Evolutionary conservation across 73 alveolate genomes (phyloP).

Genomic region (Paramecium tetraurelia): DNA sequence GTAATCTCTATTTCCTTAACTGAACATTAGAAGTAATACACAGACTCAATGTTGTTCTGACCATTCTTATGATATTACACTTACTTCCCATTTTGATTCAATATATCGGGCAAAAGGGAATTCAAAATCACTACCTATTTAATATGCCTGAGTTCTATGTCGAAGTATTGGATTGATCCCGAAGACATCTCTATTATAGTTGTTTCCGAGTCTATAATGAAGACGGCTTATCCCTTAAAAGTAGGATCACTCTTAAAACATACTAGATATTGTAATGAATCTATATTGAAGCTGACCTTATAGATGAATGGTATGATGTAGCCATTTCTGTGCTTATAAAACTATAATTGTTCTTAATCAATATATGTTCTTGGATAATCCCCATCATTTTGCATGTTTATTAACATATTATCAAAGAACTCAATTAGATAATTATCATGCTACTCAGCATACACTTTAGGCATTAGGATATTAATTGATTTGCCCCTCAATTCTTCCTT

Average conservation of each 20-base stretch:
- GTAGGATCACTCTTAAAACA: conserved; percentile 23
- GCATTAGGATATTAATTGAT: conserved; percentile 18
- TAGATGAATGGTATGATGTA: conserved; percentile 38
- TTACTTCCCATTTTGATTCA: background rate
- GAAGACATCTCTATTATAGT: conserved; percentile 11
- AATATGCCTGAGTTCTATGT: background rate
- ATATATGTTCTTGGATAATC: conserved; percentile 32
- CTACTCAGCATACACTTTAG: background rate
- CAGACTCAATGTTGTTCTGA: background rate
- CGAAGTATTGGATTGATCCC: conserved; percentile 44
- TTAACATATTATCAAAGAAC: conserved; percentile 25
- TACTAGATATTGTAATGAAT: background rate
- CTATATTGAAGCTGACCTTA: conserved; percentile 10
- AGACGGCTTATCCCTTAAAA: conserved; percentile 9
- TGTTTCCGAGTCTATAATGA: background rate
- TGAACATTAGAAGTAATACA: background rate
- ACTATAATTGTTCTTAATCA: conserved; percentile 30
- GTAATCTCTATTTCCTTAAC: background rate
- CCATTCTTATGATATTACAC: background rate
- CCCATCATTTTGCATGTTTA: background rate
- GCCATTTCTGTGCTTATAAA: conserved; percentile 44
- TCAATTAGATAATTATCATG: conserved; percentile 33
- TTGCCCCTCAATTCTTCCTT: conserved; percentile 50
- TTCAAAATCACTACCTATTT: background rate
- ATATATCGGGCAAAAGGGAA: background rate